A percentile compares a stretch with the other conserved stretches of the same genome.
These are phyloP conservation scores for Candida odintsovae DNA, from an alignment of 805 yeast species.

Conservation along the genomic window DNA sequence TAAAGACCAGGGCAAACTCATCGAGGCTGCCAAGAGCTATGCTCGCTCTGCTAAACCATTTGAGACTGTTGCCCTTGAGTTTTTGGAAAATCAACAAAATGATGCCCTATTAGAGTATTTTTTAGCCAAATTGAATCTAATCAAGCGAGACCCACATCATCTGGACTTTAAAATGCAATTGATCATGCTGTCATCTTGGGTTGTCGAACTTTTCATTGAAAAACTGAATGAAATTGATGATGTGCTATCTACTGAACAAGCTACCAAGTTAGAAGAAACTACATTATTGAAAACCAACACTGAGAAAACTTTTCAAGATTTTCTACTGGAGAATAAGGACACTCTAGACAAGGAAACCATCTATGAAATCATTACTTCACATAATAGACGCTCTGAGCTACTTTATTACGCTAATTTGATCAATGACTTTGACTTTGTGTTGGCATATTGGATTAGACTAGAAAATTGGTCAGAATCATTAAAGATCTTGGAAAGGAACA, in stretches of 20 bases:
- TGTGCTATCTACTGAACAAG: constrained; percentile 23
- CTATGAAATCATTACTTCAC: constrained; percentile 63
- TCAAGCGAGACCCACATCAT: constrained; percentile 21
- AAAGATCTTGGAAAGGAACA: constrained; percentile 44
- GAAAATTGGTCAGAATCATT: constrained; percentile 74
- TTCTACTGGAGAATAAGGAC: constrained; percentile 43
- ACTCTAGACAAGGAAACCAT: constrained; percentile 60
- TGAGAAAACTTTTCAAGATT: constrained; percentile 35
- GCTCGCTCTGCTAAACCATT: constrained; percentile 63
- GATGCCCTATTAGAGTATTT: constrained; percentile 45
- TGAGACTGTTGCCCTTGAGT: constrained; percentile 58
- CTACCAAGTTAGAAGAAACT: constrained; percentile 16
- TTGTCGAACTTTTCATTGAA: constrained; percentile 29
- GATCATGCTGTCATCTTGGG: constrained; percentile 30
- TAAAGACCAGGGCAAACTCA: constrained; percentile 25
- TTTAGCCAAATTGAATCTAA: constrained; percentile 30
- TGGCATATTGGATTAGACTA: constrained; percentile 60
- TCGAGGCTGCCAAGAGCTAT: constrained; percentile 47
- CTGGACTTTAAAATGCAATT: constrained; percentile 26
- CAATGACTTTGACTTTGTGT: constrained; percentile 62
- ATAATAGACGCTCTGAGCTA: constrained; percentile 59
- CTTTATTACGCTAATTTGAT: constrained; percentile 62
- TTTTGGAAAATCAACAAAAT: constrained; percentile 37
- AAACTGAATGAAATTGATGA: constrained; percentile 31
- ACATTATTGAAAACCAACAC: constrained; percentile 22